A percentile compares a stretch with the other conserved stretches of the same genome.
Evolutionary conservation across 495 filamentous ascomycete genomes (phyloP).

Genomic region (Hyaloscypha variabilis): DNA sequence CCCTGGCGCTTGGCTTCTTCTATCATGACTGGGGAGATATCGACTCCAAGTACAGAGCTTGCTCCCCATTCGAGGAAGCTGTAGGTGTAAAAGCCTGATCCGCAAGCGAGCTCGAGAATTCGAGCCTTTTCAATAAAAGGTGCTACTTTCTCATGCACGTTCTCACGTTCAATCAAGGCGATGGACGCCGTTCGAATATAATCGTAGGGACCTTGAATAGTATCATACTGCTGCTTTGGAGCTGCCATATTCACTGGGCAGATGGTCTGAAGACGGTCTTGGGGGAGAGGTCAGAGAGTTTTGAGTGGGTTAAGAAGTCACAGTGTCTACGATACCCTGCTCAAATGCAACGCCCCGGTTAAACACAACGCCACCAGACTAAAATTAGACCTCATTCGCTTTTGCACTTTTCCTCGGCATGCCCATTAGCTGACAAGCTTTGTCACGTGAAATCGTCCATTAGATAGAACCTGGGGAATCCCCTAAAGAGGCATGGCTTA

Average conservation of each 20-base stretch:
- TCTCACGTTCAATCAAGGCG: slow-evolving; percentile 14
- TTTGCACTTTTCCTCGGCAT: too few species aligned
- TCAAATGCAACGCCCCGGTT: too few species aligned
- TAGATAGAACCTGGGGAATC: too few species aligned
- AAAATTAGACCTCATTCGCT: too few species aligned
- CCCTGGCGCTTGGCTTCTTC: slow-evolving; percentile 24
- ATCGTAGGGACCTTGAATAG: slow-evolving; percentile 17
- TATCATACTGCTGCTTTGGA: slow-evolving; percentile 14
- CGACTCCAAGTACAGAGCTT: slow-evolving; percentile 36
- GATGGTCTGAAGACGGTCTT: slow-evolving; percentile 2
- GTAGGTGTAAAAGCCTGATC: slow-evolving; percentile 17
- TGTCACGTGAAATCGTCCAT: too few species aligned
- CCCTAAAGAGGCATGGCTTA: too few species aligned
- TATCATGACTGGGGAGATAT: slow-evolving; percentile 39
- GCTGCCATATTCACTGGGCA: slow-evolving; percentile 7
- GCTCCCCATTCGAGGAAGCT: slow-evolving; percentile 18
- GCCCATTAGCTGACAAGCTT: too few species aligned
- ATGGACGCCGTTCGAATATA: slow-evolving; percentile 4
- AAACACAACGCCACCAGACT: too few species aligned
- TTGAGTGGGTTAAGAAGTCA: neutral
- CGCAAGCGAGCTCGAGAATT: slow-evolving; percentile 19
- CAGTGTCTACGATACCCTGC: too few species aligned
- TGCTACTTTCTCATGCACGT: slow-evolving; percentile 11
- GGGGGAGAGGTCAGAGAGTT: neutral
- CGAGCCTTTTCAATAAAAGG: slow-evolving; percentile 14